Evolutionary conservation across 805 yeast genomes (phyloP).

Genomic region (Zygosaccharomyces lentus): DNA sequence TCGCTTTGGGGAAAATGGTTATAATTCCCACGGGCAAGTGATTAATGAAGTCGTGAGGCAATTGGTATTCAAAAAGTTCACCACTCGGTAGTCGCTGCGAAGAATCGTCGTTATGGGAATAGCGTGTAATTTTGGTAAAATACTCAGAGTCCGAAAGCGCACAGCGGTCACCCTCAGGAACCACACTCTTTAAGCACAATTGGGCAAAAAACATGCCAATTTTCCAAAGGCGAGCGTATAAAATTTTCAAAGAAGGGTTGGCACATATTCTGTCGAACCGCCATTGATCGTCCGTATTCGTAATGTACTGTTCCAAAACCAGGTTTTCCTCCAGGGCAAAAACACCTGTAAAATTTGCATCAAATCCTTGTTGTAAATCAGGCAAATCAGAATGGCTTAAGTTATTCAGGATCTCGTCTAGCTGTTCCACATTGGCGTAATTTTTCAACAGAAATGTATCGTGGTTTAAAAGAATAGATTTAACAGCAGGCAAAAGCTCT

Average conservation of each 20-base stretch:
- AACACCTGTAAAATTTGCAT: constrained; percentile 29
- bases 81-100: constrained; percentile 14
- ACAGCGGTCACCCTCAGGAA: background rate
- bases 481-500: constrained; percentile 24
- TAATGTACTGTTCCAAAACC: constrained; percentile 28
- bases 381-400: constrained; percentile 11
- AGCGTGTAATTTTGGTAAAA: constrained; percentile 24
- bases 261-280: constrained; percentile 19
- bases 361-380: constrained; percentile 21
- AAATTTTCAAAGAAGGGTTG: constrained; percentile 13
- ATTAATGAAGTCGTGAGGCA: constrained; percentile 17
- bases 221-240: constrained; percentile 22
- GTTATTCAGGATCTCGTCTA: constrained; percentile 15
- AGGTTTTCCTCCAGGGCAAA: constrained; percentile 14
- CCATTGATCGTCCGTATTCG: constrained; percentile 17
- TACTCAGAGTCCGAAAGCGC: constrained; percentile 7
- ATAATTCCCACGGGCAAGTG: constrained; percentile 25
- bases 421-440: constrained; percentile 25
- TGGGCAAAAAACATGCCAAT: constrained; percentile 23
- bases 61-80: constrained; percentile 18
- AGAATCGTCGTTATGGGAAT: constrained; percentile 13
- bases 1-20: constrained; percentile 27
- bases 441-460: constrained; percentile 32
- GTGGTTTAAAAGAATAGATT: constrained; percentile 17
- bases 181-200: constrained; percentile 20